A percentile compares a stretch with the other conserved stretches of the same genome.
Evolutionary conservation across 2,329 filamentous ascomycete species (phyloP).

Genomic region (Aspergillus brasiliensis): DNA sequence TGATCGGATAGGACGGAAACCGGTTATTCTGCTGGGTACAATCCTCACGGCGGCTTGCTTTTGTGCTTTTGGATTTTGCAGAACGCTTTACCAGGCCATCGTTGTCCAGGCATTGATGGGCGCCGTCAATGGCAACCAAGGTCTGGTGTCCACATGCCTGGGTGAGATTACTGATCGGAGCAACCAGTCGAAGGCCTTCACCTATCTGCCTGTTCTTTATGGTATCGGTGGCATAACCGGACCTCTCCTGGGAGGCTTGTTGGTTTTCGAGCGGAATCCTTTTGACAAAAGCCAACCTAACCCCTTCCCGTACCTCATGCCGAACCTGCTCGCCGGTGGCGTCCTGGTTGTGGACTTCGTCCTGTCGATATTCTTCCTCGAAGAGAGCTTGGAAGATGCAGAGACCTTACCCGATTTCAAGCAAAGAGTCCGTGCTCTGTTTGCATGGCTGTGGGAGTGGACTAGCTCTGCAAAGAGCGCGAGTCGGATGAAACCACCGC

Average conservation of each 20-base stretch:
- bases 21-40: conserved; percentile 79
- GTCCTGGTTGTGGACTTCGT: conserved; percentile 73
- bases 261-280: conserved; percentile 67
- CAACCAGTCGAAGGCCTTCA: conserved; percentile 92
- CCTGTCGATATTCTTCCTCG: conserved; percentile 75
- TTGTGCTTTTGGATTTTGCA: conserved; percentile 82
- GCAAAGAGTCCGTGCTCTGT: conserved; percentile 61
- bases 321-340: conserved; percentile 76
- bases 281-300: conserved; percentile 55
- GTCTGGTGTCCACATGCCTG: conserved; percentile 87
- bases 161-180: conserved; percentile 94
- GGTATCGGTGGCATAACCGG: conserved; percentile 91
- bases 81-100: conserved; percentile 78
- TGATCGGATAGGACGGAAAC: conserved; percentile 77
- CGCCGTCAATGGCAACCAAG: conserved; percentile 90
- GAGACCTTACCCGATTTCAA: conserved; percentile 62
- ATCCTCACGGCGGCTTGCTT: conserved; percentile 81
- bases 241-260: conserved; percentile 82
- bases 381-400: conserved; percentile 78
- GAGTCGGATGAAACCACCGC: conserved; percentile 56
- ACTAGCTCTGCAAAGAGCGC: conserved; percentile 58
- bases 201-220: conserved; percentile 94
- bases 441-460: conserved; percentile 71
- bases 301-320: conserved; percentile 78
- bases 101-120: conserved; percentile 89